A percentile compares a stretch with the other conserved stretches of the same genome.
Conservation (phyloP, 495 filamentous ascomycete genomes). For the Evansstolkia leycettana region DNA sequence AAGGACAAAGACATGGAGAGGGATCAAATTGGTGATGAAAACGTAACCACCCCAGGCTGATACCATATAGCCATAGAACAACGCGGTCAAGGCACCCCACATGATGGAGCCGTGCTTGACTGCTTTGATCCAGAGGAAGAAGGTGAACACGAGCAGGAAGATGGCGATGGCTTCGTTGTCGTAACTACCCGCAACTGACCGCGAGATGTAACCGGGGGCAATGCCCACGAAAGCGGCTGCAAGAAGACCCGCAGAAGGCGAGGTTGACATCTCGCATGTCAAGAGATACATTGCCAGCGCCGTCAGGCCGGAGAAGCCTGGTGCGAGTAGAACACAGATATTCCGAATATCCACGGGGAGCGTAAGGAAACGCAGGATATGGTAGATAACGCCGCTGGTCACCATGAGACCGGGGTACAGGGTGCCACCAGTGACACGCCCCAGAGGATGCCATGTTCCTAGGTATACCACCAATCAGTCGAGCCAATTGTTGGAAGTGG, state of each 20-base stretch:
- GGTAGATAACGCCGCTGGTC: slow-evolving; percentile 94
- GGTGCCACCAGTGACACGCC: slow-evolving; percentile 95
- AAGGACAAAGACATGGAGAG: slow-evolving; percentile 89
- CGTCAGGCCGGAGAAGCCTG: slow-evolving; percentile 90
- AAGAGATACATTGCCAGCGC: slow-evolving; percentile 90
- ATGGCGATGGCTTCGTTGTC: slow-evolving; percentile 99
- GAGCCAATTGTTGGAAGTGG: slow-evolving; percentile 13
- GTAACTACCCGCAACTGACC: slow-evolving; percentile 96
- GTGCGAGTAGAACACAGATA: slow-evolving; percentile 93
- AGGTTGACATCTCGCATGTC: slow-evolving; percentile 89
- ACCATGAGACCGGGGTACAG: slow-evolving; percentile 99
- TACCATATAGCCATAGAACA: slow-evolving; percentile 99
- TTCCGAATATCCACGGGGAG: slow-evolving; percentile 98
- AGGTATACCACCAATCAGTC: slow-evolving; percentile 2
- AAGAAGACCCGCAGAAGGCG: slow-evolving; percentile 86
- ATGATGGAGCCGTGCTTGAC: slow-evolving; percentile 90
- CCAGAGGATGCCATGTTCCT: slow-evolving; percentile 98
- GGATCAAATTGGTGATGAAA: slow-evolving; percentile 97
- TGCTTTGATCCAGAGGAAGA: slow-evolving; percentile 98
- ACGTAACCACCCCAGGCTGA: slow-evolving; percentile 99
- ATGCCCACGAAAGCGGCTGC: slow-evolving; percentile 97
- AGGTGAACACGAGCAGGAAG: slow-evolving; percentile 96
- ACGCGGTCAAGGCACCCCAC: slow-evolving; percentile 87
- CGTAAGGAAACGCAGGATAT: slow-evolving; percentile 79
- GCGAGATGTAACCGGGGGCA: slow-evolving; percentile 90